Evolutionary conservation across 306 rosid species (phyloP), one percentile per base, ranked within the genome.

Genomic region (Ochetophila trinervis): DNA sequence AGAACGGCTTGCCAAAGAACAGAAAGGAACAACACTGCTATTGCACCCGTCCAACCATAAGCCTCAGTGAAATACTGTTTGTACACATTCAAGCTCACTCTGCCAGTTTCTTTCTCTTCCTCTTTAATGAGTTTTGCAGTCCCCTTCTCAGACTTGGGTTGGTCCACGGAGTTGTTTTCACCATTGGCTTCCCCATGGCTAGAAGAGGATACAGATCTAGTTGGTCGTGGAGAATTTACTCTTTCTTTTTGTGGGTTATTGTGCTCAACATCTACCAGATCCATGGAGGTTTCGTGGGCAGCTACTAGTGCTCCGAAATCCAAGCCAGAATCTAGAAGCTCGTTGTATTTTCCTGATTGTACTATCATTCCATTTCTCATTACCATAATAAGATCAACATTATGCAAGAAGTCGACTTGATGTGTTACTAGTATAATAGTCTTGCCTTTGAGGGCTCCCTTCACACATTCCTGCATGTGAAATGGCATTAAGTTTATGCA

Each of bases 331-430:
- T 69, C 70, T 57, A 83, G 76, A 57, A 90, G 81, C 24, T 84
- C 87, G 14, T 84, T 59, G 67, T 90, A 93, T 82, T 82, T 86
- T 22, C 99, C 99, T 0, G 91, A 82, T 80, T 93, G 90, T 50
- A 86, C 94, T 62, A 93, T 81, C 74, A 35, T 70, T 56, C 99
- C 97, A 13, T 87, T 91, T 76, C 82, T 85, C 99, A 93, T 93
- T 53, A 93, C 99, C 70, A 84, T 5, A 62, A 93, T 93, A 62
- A 80, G 88, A 75, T 93, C 94, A 63, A 86, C 91, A 76, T 93
- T 93, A 30, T 90, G 97, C 73, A 93, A 75, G 83, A 93, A 93
- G 73, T 93, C 99, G n/a, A 93, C 97, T 90, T 93, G 99, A 67
- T 93, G 99, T 30, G 99, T 93, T 8, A 93, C 99, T 19, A 93